Conservation (phyloP, 176 grass and related monocot species). For the Saccharum spontaneum region DNA sequence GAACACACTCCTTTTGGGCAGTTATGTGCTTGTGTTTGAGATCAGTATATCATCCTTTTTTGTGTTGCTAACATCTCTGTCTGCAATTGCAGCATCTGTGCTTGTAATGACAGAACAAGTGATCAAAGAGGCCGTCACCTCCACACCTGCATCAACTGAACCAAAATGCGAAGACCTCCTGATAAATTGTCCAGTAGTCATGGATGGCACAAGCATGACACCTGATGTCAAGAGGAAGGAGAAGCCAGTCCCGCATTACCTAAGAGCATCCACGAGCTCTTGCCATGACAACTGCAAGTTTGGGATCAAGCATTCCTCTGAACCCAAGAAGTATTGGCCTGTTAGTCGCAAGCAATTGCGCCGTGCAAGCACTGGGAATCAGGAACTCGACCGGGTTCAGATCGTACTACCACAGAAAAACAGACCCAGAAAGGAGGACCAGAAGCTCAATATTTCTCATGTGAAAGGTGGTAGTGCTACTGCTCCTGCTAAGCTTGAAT, state of each 20-base stretch:
- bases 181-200: background rate
- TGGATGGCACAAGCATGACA: background rate
- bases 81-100: constrained; percentile 29
- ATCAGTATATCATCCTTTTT: background rate
- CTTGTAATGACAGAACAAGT: constrained; percentile 45
- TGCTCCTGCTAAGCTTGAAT: constrained; percentile 31
- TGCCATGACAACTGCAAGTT: constrained; percentile 90
- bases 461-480: constrained; percentile 26
- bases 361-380: background rate
- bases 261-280: constrained; percentile 62
- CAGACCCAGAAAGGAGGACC: constrained; percentile 29
- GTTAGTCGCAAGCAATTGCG: constrained; percentile 22
- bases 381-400: background rate
- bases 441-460: constrained; percentile 12
- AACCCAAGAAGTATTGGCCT: constrained; percentile 55
- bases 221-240: constrained; percentile 37
- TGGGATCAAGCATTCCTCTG: constrained; percentile 54
- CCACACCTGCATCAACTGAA: background rate
- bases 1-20: background rate
- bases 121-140: constrained; percentile 27
- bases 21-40: background rate
- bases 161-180: background rate
- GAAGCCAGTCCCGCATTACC: constrained; percentile 68
- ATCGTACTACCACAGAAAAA: background rate
- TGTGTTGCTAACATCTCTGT: background rate